A percentile compares a stretch with the other conserved stretches of the same genome.
Conservation (phyloP, 495 filamentous ascomycete genomes). For the Trichoderma reesei region DNA sequence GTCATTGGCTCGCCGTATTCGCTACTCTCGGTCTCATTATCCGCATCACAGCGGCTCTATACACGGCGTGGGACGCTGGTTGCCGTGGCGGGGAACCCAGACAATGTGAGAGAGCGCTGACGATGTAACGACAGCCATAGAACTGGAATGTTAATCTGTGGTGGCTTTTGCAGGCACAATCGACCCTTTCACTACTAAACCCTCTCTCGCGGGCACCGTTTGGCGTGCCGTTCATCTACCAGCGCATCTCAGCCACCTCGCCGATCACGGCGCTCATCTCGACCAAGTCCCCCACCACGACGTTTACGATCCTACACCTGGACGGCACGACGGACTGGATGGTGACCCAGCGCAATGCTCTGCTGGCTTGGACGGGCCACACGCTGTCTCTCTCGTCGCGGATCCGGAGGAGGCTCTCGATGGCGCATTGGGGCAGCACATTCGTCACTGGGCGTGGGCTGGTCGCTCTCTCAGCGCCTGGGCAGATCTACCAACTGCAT, state of each 20-base stretch:
- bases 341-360: slow-evolving; percentile 69
- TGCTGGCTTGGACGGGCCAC: slow-evolving; percentile 94
- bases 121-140: neutral
- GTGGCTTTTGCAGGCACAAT: slow-evolving; percentile 48
- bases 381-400: slow-evolving; percentile 65
- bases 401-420: slow-evolving; percentile 61
- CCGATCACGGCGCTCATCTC: slow-evolving; percentile 80
- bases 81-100: slow-evolving; percentile 75
- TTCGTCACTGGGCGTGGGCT: slow-evolving; percentile 78
- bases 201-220: slow-evolving; percentile 68
- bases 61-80: slow-evolving; percentile 86
- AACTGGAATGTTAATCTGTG: slow-evolving; percentile 11
- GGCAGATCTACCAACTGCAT: slow-evolving; percentile 75
- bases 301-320: slow-evolving; percentile 76
- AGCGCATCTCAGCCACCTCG: slow-evolving; percentile 73
- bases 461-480: slow-evolving; percentile 70
- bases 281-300: slow-evolving; percentile 72
- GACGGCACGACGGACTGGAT: slow-evolving; percentile 97
- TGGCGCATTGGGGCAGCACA: slow-evolving; percentile 87
- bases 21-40: slow-evolving; percentile 82
- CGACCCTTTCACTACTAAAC: slow-evolving; percentile 76
- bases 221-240: slow-evolving; percentile 90
- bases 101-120: slow-evolving; percentile 57
- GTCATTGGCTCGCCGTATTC: slow-evolving; percentile 84
- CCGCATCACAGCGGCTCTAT: slow-evolving; percentile 85